A percentile compares a stretch with the other conserved stretches of the same genome.
phyloP scores from a whole-genome alignment of 129 eudicot species.

The Artemisia annua region DNA sequence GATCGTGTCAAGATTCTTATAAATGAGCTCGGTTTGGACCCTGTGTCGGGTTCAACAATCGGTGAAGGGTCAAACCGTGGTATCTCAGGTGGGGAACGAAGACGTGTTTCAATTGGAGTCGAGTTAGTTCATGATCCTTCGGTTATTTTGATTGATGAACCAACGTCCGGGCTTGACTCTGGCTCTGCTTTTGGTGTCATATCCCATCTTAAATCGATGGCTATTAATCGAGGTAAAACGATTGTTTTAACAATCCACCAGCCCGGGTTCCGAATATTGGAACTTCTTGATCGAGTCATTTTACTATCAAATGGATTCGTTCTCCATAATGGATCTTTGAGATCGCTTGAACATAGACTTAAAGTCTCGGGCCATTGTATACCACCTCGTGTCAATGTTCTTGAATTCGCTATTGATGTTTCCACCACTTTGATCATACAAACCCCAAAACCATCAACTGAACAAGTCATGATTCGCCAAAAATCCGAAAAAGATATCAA shows the following conservation, averaged over 20 bases:
- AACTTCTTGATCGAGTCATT: slow-evolving; percentile 70
- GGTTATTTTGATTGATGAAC: slow-evolving; percentile 77
- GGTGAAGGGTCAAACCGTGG: slow-evolving; percentile 70
- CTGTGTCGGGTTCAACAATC: slow-evolving; percentile 54
- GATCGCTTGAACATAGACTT: slow-evolving; percentile 65
- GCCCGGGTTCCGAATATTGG: slow-evolving; percentile 83
- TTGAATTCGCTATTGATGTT: slow-evolving; percentile 85
- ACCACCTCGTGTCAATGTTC: slow-evolving; percentile 77
- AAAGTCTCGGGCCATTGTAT: slow-evolving; percentile 52
- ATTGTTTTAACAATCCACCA: slow-evolving; percentile 84
- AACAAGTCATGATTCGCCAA: slow-evolving; percentile 12
- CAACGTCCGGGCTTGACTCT: slow-evolving; percentile 92
- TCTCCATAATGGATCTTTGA: slow-evolving; percentile 72
- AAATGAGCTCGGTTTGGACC: slow-evolving; percentile 70
- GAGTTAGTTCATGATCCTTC: slow-evolving; percentile 84
- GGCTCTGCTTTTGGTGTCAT: slow-evolving; percentile 76
- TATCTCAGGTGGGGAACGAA: slow-evolving; percentile 87
- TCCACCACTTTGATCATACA: slow-evolving; percentile 41
- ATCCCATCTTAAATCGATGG: slow-evolving; percentile 64
- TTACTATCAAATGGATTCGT: slow-evolving; percentile 72
- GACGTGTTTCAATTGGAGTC: slow-evolving; percentile 89
- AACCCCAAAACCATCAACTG: slow-evolving; percentile 27
- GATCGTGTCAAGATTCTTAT: slow-evolving; percentile 51
- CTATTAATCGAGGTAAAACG: slow-evolving; percentile 53
- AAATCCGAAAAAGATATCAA: neutral